Evolutionary conservation across 495 filamentous ascomycete genomes (phyloP).

Genomic region (Tuber brumale): DNA sequence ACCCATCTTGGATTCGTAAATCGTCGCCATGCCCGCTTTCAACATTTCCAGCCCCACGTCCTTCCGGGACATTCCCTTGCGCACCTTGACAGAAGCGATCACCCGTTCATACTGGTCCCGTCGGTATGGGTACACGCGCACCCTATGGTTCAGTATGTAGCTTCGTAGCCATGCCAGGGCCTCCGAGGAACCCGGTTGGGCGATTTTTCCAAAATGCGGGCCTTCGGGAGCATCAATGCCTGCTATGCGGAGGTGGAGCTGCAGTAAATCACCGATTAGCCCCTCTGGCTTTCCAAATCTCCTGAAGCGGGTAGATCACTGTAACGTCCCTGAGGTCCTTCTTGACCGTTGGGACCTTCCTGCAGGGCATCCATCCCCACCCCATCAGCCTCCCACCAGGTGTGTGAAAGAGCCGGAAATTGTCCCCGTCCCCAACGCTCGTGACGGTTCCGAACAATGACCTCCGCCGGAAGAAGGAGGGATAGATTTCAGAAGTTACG

Average conservation of each 20-base stretch:
- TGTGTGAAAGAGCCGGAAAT: slow-evolving; percentile 88
- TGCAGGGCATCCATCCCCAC: slow-evolving; percentile 82
- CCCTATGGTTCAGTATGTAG: slow-evolving; percentile 65
- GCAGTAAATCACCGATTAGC: slow-evolving; percentile 15
- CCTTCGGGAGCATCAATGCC: slow-evolving; percentile 89
- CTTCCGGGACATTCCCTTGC: slow-evolving; percentile 55
- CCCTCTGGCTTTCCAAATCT: background rate
- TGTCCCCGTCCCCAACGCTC: slow-evolving; percentile 91
- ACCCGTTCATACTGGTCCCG: slow-evolving; percentile 89
- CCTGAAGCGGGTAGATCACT: slow-evolving; percentile 47
- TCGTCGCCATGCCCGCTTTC: slow-evolving; percentile 69
- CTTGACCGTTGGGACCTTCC: slow-evolving; percentile 61
- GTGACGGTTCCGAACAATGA: slow-evolving; percentile 79
- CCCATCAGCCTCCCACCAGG: slow-evolving; percentile 79
- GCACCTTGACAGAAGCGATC: slow-evolving; percentile 76
- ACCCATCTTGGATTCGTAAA: slow-evolving; percentile 74
- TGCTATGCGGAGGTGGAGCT: slow-evolving; percentile 81
- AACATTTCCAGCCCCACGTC: slow-evolving; percentile 92
- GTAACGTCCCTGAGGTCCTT: slow-evolving; percentile 68
- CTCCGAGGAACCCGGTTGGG: slow-evolving; percentile 75
- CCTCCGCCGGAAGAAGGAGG: slow-evolving; percentile 60
- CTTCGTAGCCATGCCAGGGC: slow-evolving; percentile 68
- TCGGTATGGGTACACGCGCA: slow-evolving; percentile 71
- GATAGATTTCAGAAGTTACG: slow-evolving; percentile 61
- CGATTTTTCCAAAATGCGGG: slow-evolving; percentile 82